These are phyloP conservation scores for Ogataea polymorpha DNA, from an alignment of 805 yeast genomes.

Conservation along the genomic window DNA sequence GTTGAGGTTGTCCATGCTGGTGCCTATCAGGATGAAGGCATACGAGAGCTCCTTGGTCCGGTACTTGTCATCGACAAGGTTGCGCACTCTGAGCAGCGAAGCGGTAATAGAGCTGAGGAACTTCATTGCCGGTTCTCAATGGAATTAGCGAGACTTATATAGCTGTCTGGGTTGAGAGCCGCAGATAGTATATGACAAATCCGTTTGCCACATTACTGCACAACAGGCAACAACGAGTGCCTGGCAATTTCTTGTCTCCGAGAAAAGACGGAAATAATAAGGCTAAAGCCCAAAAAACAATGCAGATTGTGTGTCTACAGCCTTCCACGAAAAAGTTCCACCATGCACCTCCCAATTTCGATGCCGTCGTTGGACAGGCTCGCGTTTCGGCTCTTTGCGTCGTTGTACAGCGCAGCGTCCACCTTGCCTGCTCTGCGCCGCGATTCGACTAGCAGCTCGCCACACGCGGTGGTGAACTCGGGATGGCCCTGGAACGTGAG, in stretches of 20 bases:
- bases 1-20: constrained; percentile 27
- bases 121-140: not conserved
- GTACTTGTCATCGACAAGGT: not conserved
- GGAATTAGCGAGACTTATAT: not conserved
- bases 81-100: not conserved
- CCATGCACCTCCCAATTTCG: constrained; percentile 9
- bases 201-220: not conserved
- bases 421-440: constrained; percentile 10
- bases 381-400: constrained; percentile 4
- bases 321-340: not conserved
- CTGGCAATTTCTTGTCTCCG: not conserved
- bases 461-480: constrained; percentile 54
- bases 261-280: not conserved
- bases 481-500: constrained; percentile 91
- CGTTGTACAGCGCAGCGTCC: constrained; percentile 3
- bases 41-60: constrained; percentile 12
- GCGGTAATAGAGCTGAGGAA: not conserved
- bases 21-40: constrained; percentile 12
- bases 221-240: too few species aligned
- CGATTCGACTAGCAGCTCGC: constrained; percentile 12
- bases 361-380: constrained; percentile 8
- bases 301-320: not conserved
- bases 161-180: not conserved
- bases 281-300: too few species aligned
- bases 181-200: not conserved